phyloP scores from a whole-genome alignment of 2,329 filamentous ascomycete species.

The Fusarium circinatum region DNA sequence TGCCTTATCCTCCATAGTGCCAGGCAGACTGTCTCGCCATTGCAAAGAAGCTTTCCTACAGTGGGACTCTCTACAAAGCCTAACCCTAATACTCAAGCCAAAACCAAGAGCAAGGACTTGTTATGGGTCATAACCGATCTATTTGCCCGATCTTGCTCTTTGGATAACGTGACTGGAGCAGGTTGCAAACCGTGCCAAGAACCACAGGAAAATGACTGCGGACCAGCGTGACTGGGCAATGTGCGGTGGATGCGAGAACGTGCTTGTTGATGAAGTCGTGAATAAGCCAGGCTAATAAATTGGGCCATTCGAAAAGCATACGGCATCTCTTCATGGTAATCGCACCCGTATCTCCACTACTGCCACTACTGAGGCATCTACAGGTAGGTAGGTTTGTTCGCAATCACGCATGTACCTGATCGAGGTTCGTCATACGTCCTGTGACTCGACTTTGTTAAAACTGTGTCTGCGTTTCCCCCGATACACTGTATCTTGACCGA shows the following conservation, averaged over 20 bases:
- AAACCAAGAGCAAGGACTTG: not conserved
- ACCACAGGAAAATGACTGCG: not conserved
- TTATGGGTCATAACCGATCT: not conserved
- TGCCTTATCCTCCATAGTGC: constrained; percentile 18
- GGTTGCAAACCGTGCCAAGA: not conserved
- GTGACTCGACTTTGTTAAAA: not conserved
- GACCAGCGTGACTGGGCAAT: not conserved
- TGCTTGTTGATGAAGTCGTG: not conserved
- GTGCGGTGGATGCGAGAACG: not conserved
- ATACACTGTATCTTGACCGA: not conserved
- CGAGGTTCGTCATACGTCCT: not conserved
- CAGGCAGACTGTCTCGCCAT: constrained; percentile 18
- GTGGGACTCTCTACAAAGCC: not conserved
- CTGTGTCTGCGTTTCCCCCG: not conserved
- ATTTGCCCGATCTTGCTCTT: not conserved
- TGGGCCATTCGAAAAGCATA: not conserved
- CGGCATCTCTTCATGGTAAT: not conserved
- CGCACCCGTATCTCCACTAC: not conserved
- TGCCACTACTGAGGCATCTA: not conserved
- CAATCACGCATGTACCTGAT: not conserved
- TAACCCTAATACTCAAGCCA: not conserved
- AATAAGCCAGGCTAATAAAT: not conserved
- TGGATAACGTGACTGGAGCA: not conserved
- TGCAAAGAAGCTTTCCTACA: constrained; percentile 26
- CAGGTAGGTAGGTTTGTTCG: not conserved